Conservation (phyloP, 2,329 filamentous ascomycete genomes). For the Aspergillus ochraceoroseus region DNA sequence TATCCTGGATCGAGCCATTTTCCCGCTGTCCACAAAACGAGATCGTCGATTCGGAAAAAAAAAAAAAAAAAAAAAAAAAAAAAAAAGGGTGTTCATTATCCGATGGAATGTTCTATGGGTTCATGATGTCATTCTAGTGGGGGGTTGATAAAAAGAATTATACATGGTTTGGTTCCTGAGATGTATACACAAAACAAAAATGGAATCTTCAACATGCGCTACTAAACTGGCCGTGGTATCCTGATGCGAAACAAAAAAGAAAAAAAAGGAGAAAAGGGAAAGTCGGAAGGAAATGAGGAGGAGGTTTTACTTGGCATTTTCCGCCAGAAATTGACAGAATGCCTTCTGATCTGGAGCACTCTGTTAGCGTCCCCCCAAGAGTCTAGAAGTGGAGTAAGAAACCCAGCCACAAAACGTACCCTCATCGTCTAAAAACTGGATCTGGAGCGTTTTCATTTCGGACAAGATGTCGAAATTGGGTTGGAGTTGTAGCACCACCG, state of each 20-base stretch:
- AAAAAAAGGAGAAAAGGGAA: neutral
- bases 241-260: conserved; percentile 5
- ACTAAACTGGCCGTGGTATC: conserved; percentile 8
- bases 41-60: too few species aligned
- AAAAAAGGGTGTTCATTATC: too few species aligned
- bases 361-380: neutral
- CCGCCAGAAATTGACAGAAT: conserved; percentile 32
- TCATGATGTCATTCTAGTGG: too few species aligned
- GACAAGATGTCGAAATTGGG: conserved; percentile 42
- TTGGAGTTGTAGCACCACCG: conserved; percentile 35
- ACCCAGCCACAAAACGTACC: conserved; percentile 29
- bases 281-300: neutral
- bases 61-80: too few species aligned
- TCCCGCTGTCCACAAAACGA: too few species aligned
- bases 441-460: conserved; percentile 37
- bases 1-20: too few species aligned
- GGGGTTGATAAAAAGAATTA: neutral
- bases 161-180: neutral
- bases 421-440: conserved; percentile 39
- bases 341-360: conserved; percentile 27
- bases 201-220: conserved; percentile 1
- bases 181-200: neutral
- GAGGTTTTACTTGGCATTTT: conserved; percentile 12
- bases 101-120: neutral
- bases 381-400: neutral